Evolutionary conservation across 306 rosid species (phyloP).

Genomic region (Cicer cuneatum): DNA sequence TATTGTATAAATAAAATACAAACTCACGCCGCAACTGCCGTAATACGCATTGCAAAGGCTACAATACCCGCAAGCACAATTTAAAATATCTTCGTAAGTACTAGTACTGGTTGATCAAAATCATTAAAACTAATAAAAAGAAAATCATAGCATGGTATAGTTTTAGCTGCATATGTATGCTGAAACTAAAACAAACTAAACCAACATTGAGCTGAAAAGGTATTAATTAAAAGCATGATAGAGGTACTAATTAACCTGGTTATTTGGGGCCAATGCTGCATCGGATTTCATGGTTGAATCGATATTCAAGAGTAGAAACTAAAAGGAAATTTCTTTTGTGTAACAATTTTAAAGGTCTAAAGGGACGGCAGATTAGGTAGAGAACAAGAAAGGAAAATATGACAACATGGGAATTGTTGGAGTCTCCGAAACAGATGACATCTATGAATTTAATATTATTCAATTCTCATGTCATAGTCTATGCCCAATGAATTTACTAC

Average conservation of each 20-base stretch:
- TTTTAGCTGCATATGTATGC: not conserved
- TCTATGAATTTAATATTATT: not conserved
- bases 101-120: constrained; percentile 12
- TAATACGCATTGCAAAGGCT: no score
- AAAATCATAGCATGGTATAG: constrained; percentile 1
- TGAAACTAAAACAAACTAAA: constrained; percentile 16
- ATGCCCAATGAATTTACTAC: no score
- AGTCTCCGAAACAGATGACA: constrained; percentile 48
- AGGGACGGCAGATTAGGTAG: constrained; percentile 42
- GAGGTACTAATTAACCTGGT: constrained; percentile 35
- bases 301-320: constrained; percentile 23
- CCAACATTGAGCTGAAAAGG: not conserved
- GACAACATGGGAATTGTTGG: constrained; percentile 44
- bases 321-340: not conserved
- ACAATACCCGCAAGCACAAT: no score
- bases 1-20: no score
- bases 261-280: constrained; percentile 23
- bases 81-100: not conserved
- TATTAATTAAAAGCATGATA: constrained; percentile 14
- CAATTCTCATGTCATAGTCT: not conserved
- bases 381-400: constrained; percentile 24
- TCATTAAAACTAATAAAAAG: not conserved
- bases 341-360: constrained; percentile 16
- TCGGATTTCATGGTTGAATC: constrained; percentile 38
- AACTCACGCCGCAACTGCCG: no score